Conservation (phyloP, 306 rosid species). For the Vigna radiata region DNA sequence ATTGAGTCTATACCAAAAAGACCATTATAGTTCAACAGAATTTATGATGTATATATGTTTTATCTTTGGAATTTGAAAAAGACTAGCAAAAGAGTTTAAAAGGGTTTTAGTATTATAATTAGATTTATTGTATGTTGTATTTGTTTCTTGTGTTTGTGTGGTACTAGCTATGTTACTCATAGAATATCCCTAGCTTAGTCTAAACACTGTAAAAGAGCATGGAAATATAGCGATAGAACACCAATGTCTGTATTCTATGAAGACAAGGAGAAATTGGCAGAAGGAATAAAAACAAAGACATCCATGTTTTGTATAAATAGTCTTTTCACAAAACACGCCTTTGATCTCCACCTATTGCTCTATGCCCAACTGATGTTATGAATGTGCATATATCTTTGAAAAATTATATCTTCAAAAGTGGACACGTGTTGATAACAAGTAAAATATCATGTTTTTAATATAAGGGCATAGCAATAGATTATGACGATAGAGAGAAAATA, state of each 20-base stretch:
- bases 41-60: background rate
- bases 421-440: too few relatives aligned
- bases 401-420: too few relatives aligned
- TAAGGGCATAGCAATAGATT: too few relatives aligned
- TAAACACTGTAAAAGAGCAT: background rate
- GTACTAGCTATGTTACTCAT: background rate
- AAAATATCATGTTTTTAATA: too few relatives aligned
- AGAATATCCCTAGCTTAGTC: background rate
- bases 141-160: background rate
- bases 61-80: background rate
- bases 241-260: background rate
- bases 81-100: background rate
- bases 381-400: background rate
- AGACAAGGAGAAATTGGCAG: slow-evolving; percentile 11
- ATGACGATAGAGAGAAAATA: too few relatives aligned
- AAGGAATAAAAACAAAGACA: background rate
- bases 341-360: background rate
- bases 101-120: background rate
- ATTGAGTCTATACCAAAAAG: too few relatives aligned
- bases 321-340: background rate
- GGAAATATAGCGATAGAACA: background rate
- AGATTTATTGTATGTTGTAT: background rate
- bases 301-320: background rate
- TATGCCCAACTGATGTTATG: background rate
- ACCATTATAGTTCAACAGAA: too few relatives aligned